Base-by-base conservation (phyloP, 2,329 filamentous ascomycete species). In the Zelopaecilomyces penicillatus region DNA sequence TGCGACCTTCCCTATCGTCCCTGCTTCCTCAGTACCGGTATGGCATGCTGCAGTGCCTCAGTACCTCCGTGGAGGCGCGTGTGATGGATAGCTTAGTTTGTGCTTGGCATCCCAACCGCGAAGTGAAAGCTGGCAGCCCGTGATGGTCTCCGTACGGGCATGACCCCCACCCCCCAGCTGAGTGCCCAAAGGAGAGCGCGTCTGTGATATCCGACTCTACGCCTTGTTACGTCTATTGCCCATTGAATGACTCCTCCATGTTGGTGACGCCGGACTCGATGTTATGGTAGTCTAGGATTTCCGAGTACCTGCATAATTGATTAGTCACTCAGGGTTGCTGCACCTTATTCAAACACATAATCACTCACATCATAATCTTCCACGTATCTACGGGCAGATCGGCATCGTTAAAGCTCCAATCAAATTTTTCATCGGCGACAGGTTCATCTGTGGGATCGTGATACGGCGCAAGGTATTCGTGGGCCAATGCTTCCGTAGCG, bases 391-490 rank as follows among this genome's bases (percentile, higher is more conserved):
- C 90, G 1, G 93, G 91, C 46, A 98, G 73, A 62, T 98, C 93
- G 39, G 91, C 93, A 58, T 98, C 93, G 65, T 97, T 97, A 71
- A 98, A 98, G 43, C 90, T 96, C 93, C 93, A 98, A 65, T 98
- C 93, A 59, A 98, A 98, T 71, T 95, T 96, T 73, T 96, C 90
- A 50, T 95, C 87, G 26, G 93, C 87, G 11, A 89, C 83, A 1
- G 93, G 93, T 73, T 98, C 93, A 60, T 98, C 93, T 37, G 87
- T 93, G 6, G 93, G 90, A 63, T 98, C 93, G 68, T 98, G 93
- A 72, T 98, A 98, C 6, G 91, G 91, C 7, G 88, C 80, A 40
- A 98, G 85, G 65, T 98, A 98, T 55, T 91, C 87, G 67, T 98
- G 90, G 39, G 83, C 82, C 42, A 98, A 79, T 28, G 87, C 91